Conservation (phyloP, 768 basidiomycete species). For the Scleroderma citrinum region DNA sequence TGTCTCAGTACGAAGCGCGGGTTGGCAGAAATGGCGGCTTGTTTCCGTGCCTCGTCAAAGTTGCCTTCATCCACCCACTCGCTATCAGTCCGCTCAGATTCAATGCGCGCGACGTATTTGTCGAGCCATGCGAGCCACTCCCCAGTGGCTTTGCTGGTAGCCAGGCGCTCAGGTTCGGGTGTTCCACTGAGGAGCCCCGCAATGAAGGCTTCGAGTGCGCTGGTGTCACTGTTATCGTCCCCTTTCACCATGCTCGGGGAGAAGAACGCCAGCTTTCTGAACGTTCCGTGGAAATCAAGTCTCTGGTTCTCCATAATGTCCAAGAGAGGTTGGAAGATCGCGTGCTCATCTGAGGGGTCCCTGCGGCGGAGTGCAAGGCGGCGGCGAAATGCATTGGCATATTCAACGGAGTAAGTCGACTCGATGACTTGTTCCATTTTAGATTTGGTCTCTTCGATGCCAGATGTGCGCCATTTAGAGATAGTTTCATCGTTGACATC, state of each 20-base stretch:
- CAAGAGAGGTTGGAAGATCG: constrained; percentile 64
- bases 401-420: constrained; percentile 55
- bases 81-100: constrained; percentile 34
- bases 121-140: constrained; percentile 63
- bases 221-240: constrained; percentile 7
- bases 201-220: constrained; percentile 36
- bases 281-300: constrained; percentile 87
- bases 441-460: constrained; percentile 44
- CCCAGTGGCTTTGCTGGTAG: constrained; percentile 38
- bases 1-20: constrained; percentile 92
- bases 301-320: constrained; percentile 62
- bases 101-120: constrained; percentile 53
- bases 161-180: constrained; percentile 40
- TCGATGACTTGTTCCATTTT: constrained; percentile 61
- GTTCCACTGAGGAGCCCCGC: constrained; percentile 40
- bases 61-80: constrained; percentile 40
- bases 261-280: constrained; percentile 69
- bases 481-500: constrained; percentile 46
- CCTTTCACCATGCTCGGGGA: constrained; percentile 32
- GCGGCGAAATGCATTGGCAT: constrained; percentile 67
- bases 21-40: constrained; percentile 57
- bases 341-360: constrained; percentile 51
- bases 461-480: constrained; percentile 55
- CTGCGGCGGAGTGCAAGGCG: constrained; percentile 70
- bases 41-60: constrained; percentile 48